A percentile compares a stretch with the other conserved stretches of the same genome.
These are phyloP conservation scores for Zasmidium angulare DNA, from an alignment of 2,329 filamentous ascomycete genomes.

Conservation along the genomic window DNA sequence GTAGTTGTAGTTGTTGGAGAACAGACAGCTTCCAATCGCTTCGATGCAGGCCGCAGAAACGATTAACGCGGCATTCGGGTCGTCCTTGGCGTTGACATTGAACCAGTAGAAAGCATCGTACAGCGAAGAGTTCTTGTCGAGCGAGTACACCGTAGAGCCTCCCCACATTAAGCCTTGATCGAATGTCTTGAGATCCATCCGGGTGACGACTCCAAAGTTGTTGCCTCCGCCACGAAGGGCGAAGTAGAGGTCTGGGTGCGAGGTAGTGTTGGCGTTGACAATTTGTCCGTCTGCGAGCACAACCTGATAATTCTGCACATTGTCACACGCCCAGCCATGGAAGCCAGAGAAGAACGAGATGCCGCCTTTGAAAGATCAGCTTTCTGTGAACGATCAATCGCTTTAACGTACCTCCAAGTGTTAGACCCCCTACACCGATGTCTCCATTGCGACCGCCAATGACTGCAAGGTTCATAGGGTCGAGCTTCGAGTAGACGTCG, in stretches of 20 bases:
- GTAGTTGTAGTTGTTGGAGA: slow-evolving; percentile 12
- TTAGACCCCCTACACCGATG: slow-evolving; percentile 31
- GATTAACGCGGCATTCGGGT: slow-evolving; percentile 7
- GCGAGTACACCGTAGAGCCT: slow-evolving; percentile 7
- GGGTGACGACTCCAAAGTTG: slow-evolving; percentile 33
- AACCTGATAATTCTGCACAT: slow-evolving; percentile 30
- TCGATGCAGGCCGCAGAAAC: slow-evolving; percentile 4
- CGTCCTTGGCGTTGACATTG: slow-evolving; percentile 8
- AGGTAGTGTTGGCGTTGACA: slow-evolving; percentile 22
- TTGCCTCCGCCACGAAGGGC: slow-evolving; percentile 29
- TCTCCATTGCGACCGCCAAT: slow-evolving; percentile 23
- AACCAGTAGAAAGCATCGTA: slow-evolving; percentile 15
- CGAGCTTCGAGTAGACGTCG: slow-evolving; percentile 20
- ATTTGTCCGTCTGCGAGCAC: slow-evolving; percentile 27
- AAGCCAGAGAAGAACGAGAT: slow-evolving; percentile 30
- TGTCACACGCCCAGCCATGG: slow-evolving; percentile 33
- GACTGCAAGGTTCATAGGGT: slow-evolving; percentile 12
- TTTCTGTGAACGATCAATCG: neutral
- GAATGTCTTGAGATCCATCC: slow-evolving; percentile 26
- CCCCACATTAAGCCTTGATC: slow-evolving; percentile 21
- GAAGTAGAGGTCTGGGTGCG: slow-evolving; percentile 24
- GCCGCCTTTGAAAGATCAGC: slow-evolving; percentile 1
- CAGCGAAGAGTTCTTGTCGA: slow-evolving; percentile 4
- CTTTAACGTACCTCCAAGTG: slow-evolving; percentile 22
- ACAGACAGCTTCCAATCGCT: slow-evolving; percentile 2